Evolutionary conservation across 2,329 filamentous ascomycete species (phyloP).

Genomic region (Macrophomina tecta): DNA sequence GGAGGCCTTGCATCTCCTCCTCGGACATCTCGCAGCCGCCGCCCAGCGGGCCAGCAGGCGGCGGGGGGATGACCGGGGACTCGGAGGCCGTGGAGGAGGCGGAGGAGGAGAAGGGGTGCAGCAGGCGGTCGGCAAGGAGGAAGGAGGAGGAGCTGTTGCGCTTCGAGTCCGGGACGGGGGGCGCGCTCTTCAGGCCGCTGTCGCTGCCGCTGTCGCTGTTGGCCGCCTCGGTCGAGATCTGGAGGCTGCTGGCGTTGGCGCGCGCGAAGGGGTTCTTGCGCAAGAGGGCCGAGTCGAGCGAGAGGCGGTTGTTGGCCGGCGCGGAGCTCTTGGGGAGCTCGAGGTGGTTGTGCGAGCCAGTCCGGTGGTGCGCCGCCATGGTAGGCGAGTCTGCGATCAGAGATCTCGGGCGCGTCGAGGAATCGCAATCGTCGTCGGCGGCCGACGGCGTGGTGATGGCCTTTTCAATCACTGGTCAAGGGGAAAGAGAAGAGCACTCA

Average conservation of each 20-base stretch:
- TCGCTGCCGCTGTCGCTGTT: background rate
- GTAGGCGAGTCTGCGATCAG: background rate
- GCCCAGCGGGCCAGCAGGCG: background rate
- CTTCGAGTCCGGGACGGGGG: constrained; percentile 1
- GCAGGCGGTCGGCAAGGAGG: constrained; percentile 3
- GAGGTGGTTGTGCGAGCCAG: background rate
- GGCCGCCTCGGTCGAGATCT: constrained; percentile 5
- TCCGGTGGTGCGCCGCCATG: background rate
- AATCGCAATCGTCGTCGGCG: background rate
- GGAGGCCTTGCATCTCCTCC: constrained; percentile 18
- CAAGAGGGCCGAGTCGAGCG: constrained; percentile 20
- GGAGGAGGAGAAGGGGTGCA: background rate
- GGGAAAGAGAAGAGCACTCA: background rate
- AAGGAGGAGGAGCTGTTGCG: constrained; percentile 11
- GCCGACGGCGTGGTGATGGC: constrained; percentile 7
- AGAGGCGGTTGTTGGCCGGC: constrained; percentile 11
- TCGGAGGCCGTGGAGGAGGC: background rate
- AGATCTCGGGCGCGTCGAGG: constrained; percentile 9
- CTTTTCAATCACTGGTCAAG: constrained; percentile 19
- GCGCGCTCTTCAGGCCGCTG: constrained; percentile 13
- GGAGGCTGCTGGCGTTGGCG: constrained; percentile 10
- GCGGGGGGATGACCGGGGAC: background rate
- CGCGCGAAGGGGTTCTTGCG: constrained; percentile 19
- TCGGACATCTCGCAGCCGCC: constrained; percentile 13
- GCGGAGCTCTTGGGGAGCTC: background rate